These are phyloP conservation scores for Xylariales sp. DNA, from an alignment of 2,329 filamentous ascomycete genomes.

Conservation along the genomic window DNA sequence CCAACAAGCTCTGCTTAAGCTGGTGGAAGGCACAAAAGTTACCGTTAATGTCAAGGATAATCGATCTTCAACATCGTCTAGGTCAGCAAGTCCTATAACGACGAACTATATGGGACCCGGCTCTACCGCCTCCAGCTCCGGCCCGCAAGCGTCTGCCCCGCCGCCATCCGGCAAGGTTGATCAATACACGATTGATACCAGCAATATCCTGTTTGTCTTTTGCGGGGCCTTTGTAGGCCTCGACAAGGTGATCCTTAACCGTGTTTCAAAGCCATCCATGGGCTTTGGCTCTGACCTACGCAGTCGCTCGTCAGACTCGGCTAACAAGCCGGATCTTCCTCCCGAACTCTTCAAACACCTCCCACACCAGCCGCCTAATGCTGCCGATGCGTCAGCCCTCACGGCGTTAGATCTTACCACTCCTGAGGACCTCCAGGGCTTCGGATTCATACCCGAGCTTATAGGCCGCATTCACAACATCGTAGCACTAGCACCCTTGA, in stretches of 20 bases:
- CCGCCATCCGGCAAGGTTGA: slow-evolving; percentile 47
- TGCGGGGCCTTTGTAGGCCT: slow-evolving; percentile 92
- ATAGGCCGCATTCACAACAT: slow-evolving; percentile 92
- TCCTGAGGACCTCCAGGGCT: slow-evolving; percentile 73
- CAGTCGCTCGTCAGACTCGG: slow-evolving; percentile 42
- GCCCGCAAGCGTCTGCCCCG: slow-evolving; percentile 39
- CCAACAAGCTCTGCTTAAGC: slow-evolving; percentile 90
- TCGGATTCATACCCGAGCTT: slow-evolving; percentile 91
- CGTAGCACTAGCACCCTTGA: slow-evolving; percentile 76
- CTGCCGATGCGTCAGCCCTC: slow-evolving; percentile 32
- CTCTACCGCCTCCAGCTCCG: slow-evolving; percentile 35
- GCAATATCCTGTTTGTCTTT: slow-evolving; percentile 96
- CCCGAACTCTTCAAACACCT: slow-evolving; percentile 54
- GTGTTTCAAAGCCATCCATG: slow-evolving; percentile 81
- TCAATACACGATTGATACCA: slow-evolving; percentile 77
- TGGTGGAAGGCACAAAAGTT: slow-evolving; percentile 92
- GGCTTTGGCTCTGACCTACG: slow-evolving; percentile 87
- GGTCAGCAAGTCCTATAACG: slow-evolving; percentile 47
- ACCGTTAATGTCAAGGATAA: slow-evolving; percentile 86
- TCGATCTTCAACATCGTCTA: slow-evolving; percentile 42
- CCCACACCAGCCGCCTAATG: slow-evolving; percentile 43
- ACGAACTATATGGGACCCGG: slow-evolving; percentile 45
- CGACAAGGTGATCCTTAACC: slow-evolving; percentile 79
- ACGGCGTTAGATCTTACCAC: slow-evolving; percentile 68
- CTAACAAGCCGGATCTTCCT: slow-evolving; percentile 57